Base-by-base conservation (phyloP, 306 rosid species). In the Nissolia schottii region DNA sequence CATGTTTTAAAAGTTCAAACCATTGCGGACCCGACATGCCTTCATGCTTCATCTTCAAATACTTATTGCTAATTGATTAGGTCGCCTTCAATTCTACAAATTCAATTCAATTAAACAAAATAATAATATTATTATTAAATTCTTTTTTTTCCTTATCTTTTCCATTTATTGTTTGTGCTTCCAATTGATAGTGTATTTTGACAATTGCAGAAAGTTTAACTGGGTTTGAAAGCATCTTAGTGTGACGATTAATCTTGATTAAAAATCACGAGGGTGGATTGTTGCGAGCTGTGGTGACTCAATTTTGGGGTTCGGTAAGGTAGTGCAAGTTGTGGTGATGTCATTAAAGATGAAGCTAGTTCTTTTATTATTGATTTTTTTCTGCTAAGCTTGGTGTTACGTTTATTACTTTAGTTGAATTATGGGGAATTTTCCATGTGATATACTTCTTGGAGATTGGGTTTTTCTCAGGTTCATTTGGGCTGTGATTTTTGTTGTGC, bases 201-300 rank as follows among this genome's bases (percentile, higher is more conserved):
- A 71, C 60, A 45, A 41, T 55, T 27, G 20, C 16, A 43, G 18
- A n/a, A 23, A 45, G 55, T 51, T 70, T 48, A 32, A 46, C 1
- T 48, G 54, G 55, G 29, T 9, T 28, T 15, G 79, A 71, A 27
- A 61, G 31, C 28, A 54, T 74, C 29, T 65, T 43, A 58, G 24
- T 7, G 16, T 51, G 18, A n/a, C n/a, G n/a, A n/a, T n/a, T 53
- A 78, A 20, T 28, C 14, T 73, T 69, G 43, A 71, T 75, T 64
- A 35, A 83, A 82, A 81, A 77, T 67, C 74, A 78, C 51, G 35
- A 71, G 38, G 57, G n/a, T n/a, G n/a, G n/a, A n/a, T n/a, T n/a
- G n/a, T n/a, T n/a, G n/a, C n/a, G n/a, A n/a, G n/a, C n/a, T n/a
- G n/a, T n/a, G n/a, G n/a, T n/a, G n/a, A n/a, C n/a, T n/a, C n/a